phyloP scores from a whole-genome alignment of 2,329 filamentous ascomycete genomes.

The Epichloe coenophiala region DNA sequence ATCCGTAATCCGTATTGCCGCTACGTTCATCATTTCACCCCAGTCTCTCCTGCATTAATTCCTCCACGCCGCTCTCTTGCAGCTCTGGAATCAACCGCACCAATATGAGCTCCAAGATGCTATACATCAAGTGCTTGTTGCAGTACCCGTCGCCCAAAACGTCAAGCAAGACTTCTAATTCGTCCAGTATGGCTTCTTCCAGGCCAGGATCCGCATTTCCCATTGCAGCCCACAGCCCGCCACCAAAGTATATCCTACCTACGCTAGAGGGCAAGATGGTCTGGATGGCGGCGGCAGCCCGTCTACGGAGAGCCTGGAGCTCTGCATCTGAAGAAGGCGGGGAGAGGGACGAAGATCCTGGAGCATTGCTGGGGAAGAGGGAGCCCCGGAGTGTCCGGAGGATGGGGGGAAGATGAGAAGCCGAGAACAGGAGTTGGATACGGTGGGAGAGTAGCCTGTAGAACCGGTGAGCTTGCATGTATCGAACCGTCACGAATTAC shows the following conservation, averaged over 20 bases:
- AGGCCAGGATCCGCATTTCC: conserved; percentile 16
- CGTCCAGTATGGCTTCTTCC: conserved; percentile 30
- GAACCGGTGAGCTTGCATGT: conserved; percentile 11
- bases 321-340: conserved; percentile 48
- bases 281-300: conserved; percentile 49
- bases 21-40: conserved; percentile 8
- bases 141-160: conserved; percentile 72
- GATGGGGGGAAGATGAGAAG: conserved; percentile 49
- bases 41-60: conserved; percentile 62
- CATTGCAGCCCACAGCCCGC: conserved; percentile 17
- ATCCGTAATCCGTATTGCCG: neutral
- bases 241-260: conserved; percentile 37
- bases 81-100: conserved; percentile 76
- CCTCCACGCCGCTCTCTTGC: conserved; percentile 53
- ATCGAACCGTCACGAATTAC: neutral
- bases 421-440: conserved; percentile 45
- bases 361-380: conserved; percentile 76
- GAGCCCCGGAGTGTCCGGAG: conserved; percentile 60
- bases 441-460: conserved; percentile 45
- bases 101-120: conserved; percentile 69
- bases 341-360: conserved; percentile 47
- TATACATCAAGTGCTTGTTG: conserved; percentile 85
- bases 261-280: conserved; percentile 32
- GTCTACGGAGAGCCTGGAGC: conserved; percentile 47
- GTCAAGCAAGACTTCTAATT: conserved; percentile 55